A percentile compares a stretch with the other conserved stretches of the same genome.
Conservation (phyloP, 2,329 filamentous ascomycete species). For the Harringtonia aguacate region DNA sequence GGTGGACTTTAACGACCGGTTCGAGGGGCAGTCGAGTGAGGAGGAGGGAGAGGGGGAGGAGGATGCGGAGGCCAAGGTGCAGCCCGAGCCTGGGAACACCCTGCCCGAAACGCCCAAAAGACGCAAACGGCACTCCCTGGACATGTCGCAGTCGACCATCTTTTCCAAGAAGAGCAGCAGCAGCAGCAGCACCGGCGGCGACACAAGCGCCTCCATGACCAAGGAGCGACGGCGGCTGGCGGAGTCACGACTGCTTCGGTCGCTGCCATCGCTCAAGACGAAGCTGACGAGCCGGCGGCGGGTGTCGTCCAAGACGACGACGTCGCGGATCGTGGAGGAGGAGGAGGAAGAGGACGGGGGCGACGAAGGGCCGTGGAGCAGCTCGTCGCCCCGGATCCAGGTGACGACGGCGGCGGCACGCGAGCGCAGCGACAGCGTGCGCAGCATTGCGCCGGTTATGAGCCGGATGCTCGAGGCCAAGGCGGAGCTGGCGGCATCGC, state of each 20-base stretch:
- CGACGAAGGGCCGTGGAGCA: slow-evolving; percentile 4
- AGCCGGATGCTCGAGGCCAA: slow-evolving; percentile 67
- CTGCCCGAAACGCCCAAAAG: neutral
- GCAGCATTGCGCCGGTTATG: slow-evolving; percentile 57
- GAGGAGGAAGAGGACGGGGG: slow-evolving; percentile 19
- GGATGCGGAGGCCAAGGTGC: slow-evolving; percentile 8
- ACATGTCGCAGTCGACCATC: slow-evolving; percentile 28
- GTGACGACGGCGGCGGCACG: slow-evolving; percentile 11
- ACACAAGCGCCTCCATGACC: slow-evolving; percentile 22
- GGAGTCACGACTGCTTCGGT: slow-evolving; percentile 54
- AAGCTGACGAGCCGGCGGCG: slow-evolving; percentile 26
- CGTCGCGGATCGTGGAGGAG: slow-evolving; percentile 21
- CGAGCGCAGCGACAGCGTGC: slow-evolving; percentile 21
- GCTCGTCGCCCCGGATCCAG: slow-evolving; percentile 17
- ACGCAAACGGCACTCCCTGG: slow-evolving; percentile 4
- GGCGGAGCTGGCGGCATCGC: slow-evolving; percentile 45
- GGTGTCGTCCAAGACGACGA: slow-evolving; percentile 6
- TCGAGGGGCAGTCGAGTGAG: slow-evolving; percentile 70
- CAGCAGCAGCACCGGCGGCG: slow-evolving; percentile 13
- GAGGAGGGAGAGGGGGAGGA: slow-evolving; percentile 51
- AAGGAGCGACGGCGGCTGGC: slow-evolving; percentile 45
- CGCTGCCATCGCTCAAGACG: slow-evolving; percentile 48
- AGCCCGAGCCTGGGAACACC: neutral
- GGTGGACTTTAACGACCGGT: slow-evolving; percentile 71
- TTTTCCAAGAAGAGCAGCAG: slow-evolving; percentile 15